Evolutionary conservation across 345 rosid genomes (phyloP).

Genomic region (Noccaea caerulescens): DNA sequence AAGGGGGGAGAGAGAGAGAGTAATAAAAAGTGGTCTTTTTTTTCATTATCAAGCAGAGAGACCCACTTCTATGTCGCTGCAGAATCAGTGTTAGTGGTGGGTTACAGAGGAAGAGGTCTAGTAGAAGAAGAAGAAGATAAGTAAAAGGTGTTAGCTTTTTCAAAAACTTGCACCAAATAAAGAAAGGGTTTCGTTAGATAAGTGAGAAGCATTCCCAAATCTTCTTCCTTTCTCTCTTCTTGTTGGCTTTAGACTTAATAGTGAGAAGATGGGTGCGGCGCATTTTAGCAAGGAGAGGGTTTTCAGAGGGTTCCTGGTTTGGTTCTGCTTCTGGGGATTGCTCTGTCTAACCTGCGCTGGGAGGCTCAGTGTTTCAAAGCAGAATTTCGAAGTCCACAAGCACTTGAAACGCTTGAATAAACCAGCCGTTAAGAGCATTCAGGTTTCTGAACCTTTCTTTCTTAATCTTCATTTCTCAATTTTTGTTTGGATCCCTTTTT

Average conservation of each 20-base stretch:
- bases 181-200: slow-evolving; percentile 26
- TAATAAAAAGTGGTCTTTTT: slow-evolving; percentile 30
- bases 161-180: slow-evolving; percentile 30
- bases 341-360: slow-evolving; percentile 55
- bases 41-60: slow-evolving; percentile 46
- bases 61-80: slow-evolving; percentile 46
- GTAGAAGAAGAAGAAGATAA: slow-evolving; percentile 29
- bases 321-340: slow-evolving; percentile 56
- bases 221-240: slow-evolving; percentile 30
- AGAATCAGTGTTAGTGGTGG: slow-evolving; percentile 47
- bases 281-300: slow-evolving; percentile 48
- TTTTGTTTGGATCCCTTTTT: slow-evolving; percentile 5
- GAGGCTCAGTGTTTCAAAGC: slow-evolving; percentile 63
- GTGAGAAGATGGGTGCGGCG: slow-evolving; percentile 42
- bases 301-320: slow-evolving; percentile 41
- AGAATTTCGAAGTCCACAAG: slow-evolving; percentile 72
- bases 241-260: slow-evolving; percentile 8
- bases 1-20: slow-evolving; percentile 20
- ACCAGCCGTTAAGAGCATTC: slow-evolving; percentile 70
- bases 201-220: slow-evolving; percentile 24
- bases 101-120: slow-evolving; percentile 36
- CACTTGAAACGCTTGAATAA: slow-evolving; percentile 92
- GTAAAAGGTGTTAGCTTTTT: slow-evolving; percentile 41
- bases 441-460: slow-evolving; percentile 44
- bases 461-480: not conserved